Conservation (phyloP, 2,329 filamentous ascomycete species). For the Emergomyces orientalis region DNA sequence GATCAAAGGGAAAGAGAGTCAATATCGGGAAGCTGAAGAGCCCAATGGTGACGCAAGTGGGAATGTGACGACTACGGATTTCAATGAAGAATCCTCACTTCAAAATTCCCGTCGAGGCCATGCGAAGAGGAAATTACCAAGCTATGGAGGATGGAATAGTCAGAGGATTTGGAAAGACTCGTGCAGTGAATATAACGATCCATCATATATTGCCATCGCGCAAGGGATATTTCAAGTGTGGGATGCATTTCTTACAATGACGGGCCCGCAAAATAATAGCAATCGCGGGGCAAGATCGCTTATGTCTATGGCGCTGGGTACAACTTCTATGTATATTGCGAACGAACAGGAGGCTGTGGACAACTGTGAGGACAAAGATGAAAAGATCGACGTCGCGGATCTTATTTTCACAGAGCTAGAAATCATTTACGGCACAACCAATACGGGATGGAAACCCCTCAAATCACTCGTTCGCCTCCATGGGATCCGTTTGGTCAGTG, state of each 20-base stretch:
- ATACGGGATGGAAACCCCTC: conserved; percentile 32
- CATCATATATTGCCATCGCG: conserved; percentile 27
- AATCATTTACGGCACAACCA: conserved; percentile 26
- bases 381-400: conserved; percentile 33
- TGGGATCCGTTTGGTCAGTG: conserved; percentile 31
- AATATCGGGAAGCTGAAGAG: conserved; percentile 19
- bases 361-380: conserved; percentile 23
- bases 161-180: conserved; percentile 25
- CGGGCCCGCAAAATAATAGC: conserved; percentile 16
- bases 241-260: conserved; percentile 31
- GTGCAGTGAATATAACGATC: conserved; percentile 20
- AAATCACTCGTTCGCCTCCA: conserved; percentile 34
- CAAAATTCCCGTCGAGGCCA: neutral
- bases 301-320: conserved; percentile 29
- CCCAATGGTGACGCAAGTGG: conserved; percentile 10
- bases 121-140: conserved; percentile 12
- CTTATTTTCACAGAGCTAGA: conserved; percentile 36
- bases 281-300: conserved; percentile 28
- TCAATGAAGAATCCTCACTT: neutral
- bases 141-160: conserved; percentile 7
- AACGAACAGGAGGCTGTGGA: conserved; percentile 30
- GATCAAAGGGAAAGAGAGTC: conserved; percentile 29
- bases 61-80: neutral
- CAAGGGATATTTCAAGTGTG: conserved; percentile 28
- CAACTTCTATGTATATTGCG: conserved; percentile 32